Evolutionary conservation across 176 grass and related monocot genomes (phyloP).

Genomic region (Saccharum officinarum): DNA sequence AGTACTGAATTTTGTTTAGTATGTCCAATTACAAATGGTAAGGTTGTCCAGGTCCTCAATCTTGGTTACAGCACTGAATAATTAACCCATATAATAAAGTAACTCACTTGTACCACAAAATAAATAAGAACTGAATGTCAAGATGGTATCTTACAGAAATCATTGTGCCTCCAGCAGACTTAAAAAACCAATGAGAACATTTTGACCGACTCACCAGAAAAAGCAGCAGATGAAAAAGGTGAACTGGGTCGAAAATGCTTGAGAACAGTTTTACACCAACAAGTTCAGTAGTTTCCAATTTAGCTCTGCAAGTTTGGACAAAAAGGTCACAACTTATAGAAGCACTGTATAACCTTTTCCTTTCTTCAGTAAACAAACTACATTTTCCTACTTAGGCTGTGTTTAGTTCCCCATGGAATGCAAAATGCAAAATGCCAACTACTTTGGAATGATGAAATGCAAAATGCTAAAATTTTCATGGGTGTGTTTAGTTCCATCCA

Average conservation of each 20-base stretch:
- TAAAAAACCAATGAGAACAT: constrained; percentile 27
- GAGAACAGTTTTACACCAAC: constrained; percentile 58
- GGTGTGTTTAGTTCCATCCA: no score
- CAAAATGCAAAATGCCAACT: no score
- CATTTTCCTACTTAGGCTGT: constrained; percentile 41
- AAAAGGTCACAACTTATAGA: constrained; percentile 10
- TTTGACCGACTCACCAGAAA: constrained; percentile 58
- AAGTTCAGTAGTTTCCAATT: constrained; percentile 37
- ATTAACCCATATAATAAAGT: constrained; percentile 14
- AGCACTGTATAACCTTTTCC: constrained; percentile 4
- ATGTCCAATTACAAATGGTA: constrained; percentile 9
- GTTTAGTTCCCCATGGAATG: no score
- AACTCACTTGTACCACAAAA: neutral
- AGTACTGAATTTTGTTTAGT: neutral
- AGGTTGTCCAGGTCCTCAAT: neutral
- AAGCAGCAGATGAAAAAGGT: constrained; percentile 80
- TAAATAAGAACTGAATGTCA: constrained; percentile 15
- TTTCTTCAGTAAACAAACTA: neutral
- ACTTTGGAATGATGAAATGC: no score
- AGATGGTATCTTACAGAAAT: constrained; percentile 11
- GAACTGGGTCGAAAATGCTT: constrained; percentile 77
- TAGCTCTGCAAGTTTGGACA: constrained; percentile 46
- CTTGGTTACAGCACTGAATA: neutral
- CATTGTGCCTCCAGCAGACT: neutral
- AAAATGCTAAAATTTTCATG: no score